Conservation (phyloP, 352 stramenopile species). For the Peronospora belbahrii region DNA sequence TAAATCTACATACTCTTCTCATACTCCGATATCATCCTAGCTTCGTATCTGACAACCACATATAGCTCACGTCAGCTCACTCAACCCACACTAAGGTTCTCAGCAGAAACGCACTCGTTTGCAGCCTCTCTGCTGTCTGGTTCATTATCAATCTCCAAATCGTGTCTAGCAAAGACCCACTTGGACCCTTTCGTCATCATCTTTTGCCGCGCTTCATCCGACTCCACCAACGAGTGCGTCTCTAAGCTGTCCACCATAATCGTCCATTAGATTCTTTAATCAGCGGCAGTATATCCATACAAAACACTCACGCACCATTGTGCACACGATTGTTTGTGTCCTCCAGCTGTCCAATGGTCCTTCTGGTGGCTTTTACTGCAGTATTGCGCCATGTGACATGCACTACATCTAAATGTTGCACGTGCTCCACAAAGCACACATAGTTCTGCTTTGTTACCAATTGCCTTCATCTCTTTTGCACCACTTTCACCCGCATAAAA, state of each 20-base stretch:
- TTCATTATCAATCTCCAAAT: conserved; percentile 75
- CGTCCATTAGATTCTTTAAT: not conserved
- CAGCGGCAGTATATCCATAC: too few species aligned
- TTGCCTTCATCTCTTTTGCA: conserved; percentile 14
- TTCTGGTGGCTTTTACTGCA: conserved; percentile 72
- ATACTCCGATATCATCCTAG: conserved; percentile 65
- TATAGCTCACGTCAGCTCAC: not conserved
- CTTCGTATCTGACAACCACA: conserved; percentile 32
- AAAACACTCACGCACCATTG: conserved; percentile 32
- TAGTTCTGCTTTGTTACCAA: conserved; percentile 9
- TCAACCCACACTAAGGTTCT: not conserved
- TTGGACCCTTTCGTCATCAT: conserved; percentile 50
- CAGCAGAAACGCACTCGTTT: conserved; percentile 35
- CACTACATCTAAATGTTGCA: conserved; percentile 59
- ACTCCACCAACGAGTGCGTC: conserved; percentile 35
- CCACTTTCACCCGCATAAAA: conserved; percentile 78
- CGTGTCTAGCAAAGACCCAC: conserved; percentile 68
- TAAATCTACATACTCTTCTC: conserved; percentile 38
- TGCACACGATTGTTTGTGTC: conserved; percentile 59
- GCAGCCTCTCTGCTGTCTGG: conserved; percentile 47
- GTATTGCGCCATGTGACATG: conserved; percentile 70
- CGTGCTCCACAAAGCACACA: conserved; percentile 62
- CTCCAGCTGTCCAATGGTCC: conserved; percentile 62
- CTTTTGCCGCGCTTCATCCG: conserved; percentile 17
- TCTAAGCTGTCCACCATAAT: conserved; percentile 20